Evolutionary conservation across 306 rosid species (phyloP).

Genomic region (Rosa lucieae): DNA sequence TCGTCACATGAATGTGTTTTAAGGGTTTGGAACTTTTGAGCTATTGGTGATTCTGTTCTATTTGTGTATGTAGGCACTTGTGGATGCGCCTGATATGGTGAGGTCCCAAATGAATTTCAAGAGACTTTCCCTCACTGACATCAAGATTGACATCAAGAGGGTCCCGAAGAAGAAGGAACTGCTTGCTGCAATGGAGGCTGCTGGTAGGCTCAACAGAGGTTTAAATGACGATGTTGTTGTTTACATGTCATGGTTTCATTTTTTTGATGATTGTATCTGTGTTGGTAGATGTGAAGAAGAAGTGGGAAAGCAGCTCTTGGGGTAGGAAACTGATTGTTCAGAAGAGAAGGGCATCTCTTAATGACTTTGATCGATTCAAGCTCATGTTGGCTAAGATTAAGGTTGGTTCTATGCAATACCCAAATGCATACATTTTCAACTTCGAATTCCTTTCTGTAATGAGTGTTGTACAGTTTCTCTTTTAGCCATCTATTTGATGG

Average conservation of each 20-base stretch:
- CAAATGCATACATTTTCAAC: not conserved
- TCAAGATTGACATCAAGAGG: slow-evolving; percentile 88
- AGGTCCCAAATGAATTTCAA: slow-evolving; percentile 78
- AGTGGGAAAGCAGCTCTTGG: slow-evolving; percentile 98
- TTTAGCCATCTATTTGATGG: not conserved
- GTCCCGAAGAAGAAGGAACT: slow-evolving; percentile 91
- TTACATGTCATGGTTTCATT: not conserved
- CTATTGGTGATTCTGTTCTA: slow-evolving; percentile 1
- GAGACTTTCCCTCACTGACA: slow-evolving; percentile 90
- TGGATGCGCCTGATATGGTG: slow-evolving; percentile 89
- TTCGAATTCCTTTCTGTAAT: not conserved
- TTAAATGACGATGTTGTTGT: not conserved
- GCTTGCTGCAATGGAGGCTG: slow-evolving; percentile 83
- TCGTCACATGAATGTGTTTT: not conserved
- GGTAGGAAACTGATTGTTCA: slow-evolving; percentile 89
- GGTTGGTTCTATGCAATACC: slow-evolving; percentile 33
- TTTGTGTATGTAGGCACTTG: slow-evolving; percentile 60
- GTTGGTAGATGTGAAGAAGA: slow-evolving; percentile 77
- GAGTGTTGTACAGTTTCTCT: not conserved
- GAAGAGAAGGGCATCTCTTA: slow-evolving; percentile 76
- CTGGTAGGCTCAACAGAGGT: slow-evolving; percentile 41
- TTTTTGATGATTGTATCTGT: not conserved
- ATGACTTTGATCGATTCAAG: slow-evolving; percentile 90
- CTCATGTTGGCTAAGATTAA: slow-evolving; percentile 90
- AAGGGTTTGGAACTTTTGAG: not conserved